A percentile compares a stretch with the other conserved stretches of the same genome.
These are phyloP conservation scores for Lachnellula willkommii DNA, from an alignment of 2,329 filamentous ascomycete species.

Conservation along the genomic window DNA sequence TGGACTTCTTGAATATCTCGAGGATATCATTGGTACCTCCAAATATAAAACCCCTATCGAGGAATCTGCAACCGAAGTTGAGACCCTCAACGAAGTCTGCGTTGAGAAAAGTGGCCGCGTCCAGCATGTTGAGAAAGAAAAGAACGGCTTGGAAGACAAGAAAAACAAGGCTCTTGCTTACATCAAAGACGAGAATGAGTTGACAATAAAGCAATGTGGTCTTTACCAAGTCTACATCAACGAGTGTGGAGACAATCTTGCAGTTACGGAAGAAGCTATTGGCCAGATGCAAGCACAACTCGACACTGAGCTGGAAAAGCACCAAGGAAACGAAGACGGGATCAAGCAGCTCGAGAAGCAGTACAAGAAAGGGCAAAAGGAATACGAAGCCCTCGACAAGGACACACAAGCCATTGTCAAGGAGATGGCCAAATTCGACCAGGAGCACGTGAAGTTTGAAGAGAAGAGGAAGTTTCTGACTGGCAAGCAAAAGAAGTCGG, in stretches of 20 bases:
- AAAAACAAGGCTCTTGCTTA: constrained; percentile 90
- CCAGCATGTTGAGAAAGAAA: constrained; percentile 97
- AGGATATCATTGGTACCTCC: constrained; percentile 97
- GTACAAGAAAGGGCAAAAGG: constrained; percentile 76
- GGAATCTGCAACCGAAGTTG: constrained; percentile 83
- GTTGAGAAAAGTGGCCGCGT: constrained; percentile 92
- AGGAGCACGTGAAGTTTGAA: constrained; percentile 94
- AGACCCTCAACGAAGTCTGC: constrained; percentile 89
- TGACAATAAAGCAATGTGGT: constrained; percentile 81
- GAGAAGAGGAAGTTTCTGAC: constrained; percentile 94
- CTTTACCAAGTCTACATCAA: constrained; percentile 88
- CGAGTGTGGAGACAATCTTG: constrained; percentile 82
- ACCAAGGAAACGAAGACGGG: constrained; percentile 80
- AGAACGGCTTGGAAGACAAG: constrained; percentile 86
- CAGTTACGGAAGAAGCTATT: constrained; percentile 84
- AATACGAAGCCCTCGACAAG: constrained; percentile 78
- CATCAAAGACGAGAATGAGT: constrained; percentile 88
- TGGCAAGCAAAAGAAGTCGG: constrained; percentile 89
- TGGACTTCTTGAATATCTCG: constrained; percentile 89
- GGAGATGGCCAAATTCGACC: constrained; percentile 88
- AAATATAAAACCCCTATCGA: constrained; percentile 98
- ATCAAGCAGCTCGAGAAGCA: constrained; percentile 86
- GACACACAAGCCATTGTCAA: constrained; percentile 73
- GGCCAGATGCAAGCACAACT: constrained; percentile 84
- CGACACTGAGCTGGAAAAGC: constrained; percentile 82